Evolutionary conservation across 1,284 basidiomycete genomes (phyloP).

Genomic region (Stereum hirsutum): DNA sequence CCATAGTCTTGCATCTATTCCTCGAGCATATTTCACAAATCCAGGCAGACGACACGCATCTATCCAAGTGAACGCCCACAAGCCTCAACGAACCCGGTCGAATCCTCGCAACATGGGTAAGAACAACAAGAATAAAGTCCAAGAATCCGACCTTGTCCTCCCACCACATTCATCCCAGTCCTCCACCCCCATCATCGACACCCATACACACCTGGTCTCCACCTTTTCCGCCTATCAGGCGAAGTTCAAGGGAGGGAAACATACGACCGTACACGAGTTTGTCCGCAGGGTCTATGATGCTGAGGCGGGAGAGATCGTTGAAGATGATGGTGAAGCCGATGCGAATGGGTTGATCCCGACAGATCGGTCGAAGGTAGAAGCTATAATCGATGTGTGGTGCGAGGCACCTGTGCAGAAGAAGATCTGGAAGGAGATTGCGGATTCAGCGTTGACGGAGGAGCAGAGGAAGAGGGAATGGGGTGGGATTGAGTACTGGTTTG

Average conservation of each 20-base stretch:
- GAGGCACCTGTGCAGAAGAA: constrained; percentile 52
- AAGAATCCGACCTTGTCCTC: constrained; percentile 19
- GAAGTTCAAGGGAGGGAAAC: constrained; percentile 47
- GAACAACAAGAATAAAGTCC: constrained; percentile 19
- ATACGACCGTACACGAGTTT: constrained; percentile 52
- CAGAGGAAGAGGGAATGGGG: constrained; percentile 44
- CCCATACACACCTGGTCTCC: constrained; percentile 69
- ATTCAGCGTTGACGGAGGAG: constrained; percentile 50
- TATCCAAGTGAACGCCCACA: no score
- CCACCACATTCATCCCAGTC: constrained; percentile 14
- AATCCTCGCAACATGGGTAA: no score
- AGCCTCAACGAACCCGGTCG: no score
- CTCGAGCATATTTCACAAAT: no score
- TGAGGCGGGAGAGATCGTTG: no score
- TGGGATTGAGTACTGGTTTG: constrained; percentile 65
- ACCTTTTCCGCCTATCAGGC: constrained; percentile 54
- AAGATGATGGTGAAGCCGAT: constrained; percentile 17
- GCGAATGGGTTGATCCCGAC: constrained; percentile 12
- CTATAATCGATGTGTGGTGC: constrained; percentile 78
- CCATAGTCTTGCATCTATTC: no score
- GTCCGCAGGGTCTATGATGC: constrained; percentile 55
- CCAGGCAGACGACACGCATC: no score
- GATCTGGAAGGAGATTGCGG: constrained; percentile 62
- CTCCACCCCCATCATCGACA: constrained; percentile 55
- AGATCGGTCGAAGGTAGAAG: constrained; percentile 35